Conservation (phyloP, 495 filamentous ascomycete species). For the Stereocaulon alpinum region DNA sequence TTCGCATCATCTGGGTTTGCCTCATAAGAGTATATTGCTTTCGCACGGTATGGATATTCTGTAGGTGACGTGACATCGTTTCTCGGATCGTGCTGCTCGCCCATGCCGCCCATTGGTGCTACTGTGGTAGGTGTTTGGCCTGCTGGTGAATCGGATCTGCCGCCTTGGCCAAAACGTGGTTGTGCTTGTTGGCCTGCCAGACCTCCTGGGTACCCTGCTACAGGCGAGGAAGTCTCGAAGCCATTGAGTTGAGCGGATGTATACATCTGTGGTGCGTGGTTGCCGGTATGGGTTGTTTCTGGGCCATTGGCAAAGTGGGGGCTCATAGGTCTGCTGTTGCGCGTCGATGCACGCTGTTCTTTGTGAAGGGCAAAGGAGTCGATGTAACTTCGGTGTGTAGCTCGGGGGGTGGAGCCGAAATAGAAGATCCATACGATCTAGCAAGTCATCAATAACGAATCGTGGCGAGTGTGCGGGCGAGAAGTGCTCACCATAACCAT, state of each 20-base stretch:
- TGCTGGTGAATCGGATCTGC: slow-evolving; percentile 25
- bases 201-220: slow-evolving; percentile 65
- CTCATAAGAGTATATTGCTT: slow-evolving; percentile 98
- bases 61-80: slow-evolving; percentile 68
- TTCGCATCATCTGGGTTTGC: slow-evolving; percentile 97
- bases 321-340: slow-evolving; percentile 46
- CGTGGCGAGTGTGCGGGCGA: no score
- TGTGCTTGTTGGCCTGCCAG: slow-evolving; percentile 46
- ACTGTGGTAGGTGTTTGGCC: slow-evolving; percentile 29
- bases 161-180: slow-evolving; percentile 42
- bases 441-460: neutral
- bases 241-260: slow-evolving; percentile 89
- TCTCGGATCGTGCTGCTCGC: slow-evolving; percentile 29
- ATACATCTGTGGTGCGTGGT: slow-evolving; percentile 85
- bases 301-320: slow-evolving; percentile 37
- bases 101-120: slow-evolving; percentile 24
- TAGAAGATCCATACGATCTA: slow-evolving; percentile 99
- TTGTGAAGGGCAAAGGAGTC: slow-evolving; percentile 95
- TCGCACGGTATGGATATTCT: slow-evolving; percentile 93
- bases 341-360: slow-evolving; percentile 57
- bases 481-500: slow-evolving; percentile 65
- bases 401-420: slow-evolving; percentile 85
- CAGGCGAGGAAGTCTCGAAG: slow-evolving; percentile 90
- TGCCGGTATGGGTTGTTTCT: slow-evolving; percentile 66
- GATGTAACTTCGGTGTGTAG: slow-evolving; percentile 79